These are phyloP conservation scores for Helianthus annuus DNA, from an alignment of 129 eudicot species.

Conservation along the genomic window HanXRQr2.0-SUNRISE NC_035437.2:177068986-177069485, in stretches of 20 bases:
- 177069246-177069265: conserved; percentile 62
- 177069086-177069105: conserved; percentile 85
- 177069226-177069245: conserved; percentile 81
- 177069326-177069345: conserved; percentile 57
- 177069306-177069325: conserved; percentile 57
- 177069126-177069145: conserved; percentile 58
- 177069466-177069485: too few relatives aligned
- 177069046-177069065: conserved; percentile 71
- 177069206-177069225: conserved; percentile 73
- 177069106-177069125: conserved; percentile 88
- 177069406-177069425: conserved; percentile 65
- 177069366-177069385: conserved; percentile 71
- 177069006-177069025: conserved; percentile 66
- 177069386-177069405: conserved; percentile 77
- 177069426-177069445: too few relatives aligned
- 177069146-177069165: conserved; percentile 62
- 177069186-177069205: conserved; percentile 80
- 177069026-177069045: conserved; percentile 70
- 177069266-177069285: conserved; percentile 74
- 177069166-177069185: conserved; percentile 73
- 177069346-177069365: conserved; percentile 83
- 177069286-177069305: conserved; percentile 71
- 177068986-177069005: conserved; percentile 73
- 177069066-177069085: conserved; percentile 76
- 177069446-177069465: too few relatives aligned